Evolutionary conservation across 805 yeast species (phyloP).

Genomic region (Nakazawaea pomicola): DNA sequence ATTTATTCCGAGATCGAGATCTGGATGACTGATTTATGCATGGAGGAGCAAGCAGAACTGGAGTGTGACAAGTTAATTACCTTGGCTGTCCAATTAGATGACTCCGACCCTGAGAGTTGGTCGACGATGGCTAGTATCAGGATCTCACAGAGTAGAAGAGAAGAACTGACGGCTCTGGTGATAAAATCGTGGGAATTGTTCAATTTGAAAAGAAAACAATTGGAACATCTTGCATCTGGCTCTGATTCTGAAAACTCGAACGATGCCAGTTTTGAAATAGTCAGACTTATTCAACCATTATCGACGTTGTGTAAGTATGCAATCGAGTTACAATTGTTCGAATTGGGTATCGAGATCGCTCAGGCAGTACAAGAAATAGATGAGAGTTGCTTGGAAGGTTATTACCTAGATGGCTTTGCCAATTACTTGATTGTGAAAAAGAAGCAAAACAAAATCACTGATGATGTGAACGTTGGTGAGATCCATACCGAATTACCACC

Average conservation of each 20-base stretch:
- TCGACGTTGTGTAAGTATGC: slow-evolving; percentile 68
- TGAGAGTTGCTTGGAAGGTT: slow-evolving; percentile 78
- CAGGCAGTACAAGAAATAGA: slow-evolving; percentile 67
- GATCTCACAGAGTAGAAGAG: slow-evolving; percentile 74
- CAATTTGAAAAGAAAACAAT: slow-evolving; percentile 39
- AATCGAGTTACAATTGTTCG: slow-evolving; percentile 71
- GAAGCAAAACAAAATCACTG: slow-evolving; percentile 20
- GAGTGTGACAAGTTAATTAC: slow-evolving; percentile 71
- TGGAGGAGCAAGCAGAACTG: slow-evolving; percentile 84
- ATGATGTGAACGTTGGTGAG: slow-evolving; percentile 20
- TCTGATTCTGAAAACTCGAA: slow-evolving; percentile 19
- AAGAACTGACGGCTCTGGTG: slow-evolving; percentile 71
- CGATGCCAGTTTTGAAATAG: slow-evolving; percentile 46
- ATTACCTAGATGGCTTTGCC: slow-evolving; percentile 79
- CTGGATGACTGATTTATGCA: slow-evolving; percentile 97
- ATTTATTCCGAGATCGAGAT: slow-evolving; percentile 83
- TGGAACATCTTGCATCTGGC: slow-evolving; percentile 37
- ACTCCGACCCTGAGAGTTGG: slow-evolving; percentile 73
- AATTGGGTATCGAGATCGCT: slow-evolving; percentile 61
- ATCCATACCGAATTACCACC: slow-evolving; percentile 37
- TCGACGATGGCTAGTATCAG: slow-evolving; percentile 79
- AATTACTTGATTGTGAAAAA: slow-evolving; percentile 44
- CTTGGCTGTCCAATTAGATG: slow-evolving; percentile 56
- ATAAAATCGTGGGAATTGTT: slow-evolving; percentile 69
- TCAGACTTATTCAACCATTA: slow-evolving; percentile 70